These are phyloP conservation scores for Lachancea waltii DNA, from an alignment of 805 yeast species.

Conservation along the genomic window DNA sequence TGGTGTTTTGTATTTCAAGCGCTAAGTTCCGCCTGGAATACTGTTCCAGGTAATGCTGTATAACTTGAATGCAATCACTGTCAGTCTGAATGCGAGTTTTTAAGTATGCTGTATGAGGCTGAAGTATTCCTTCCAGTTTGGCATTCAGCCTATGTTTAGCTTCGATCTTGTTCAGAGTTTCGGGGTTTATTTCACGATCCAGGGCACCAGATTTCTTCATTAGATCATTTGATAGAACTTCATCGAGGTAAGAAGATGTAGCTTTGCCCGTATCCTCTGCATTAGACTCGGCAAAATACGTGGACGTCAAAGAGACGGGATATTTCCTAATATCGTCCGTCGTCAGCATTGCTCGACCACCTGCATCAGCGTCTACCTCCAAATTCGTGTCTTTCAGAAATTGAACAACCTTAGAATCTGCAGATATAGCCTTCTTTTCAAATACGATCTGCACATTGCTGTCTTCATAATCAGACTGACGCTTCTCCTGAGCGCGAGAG, in stretches of 20 bases:
- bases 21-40: constrained; percentile 14
- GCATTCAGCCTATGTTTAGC: constrained; percentile 20
- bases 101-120: constrained; percentile 17
- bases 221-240: not conserved
- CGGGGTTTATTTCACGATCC: not conserved
- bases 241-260: not conserved
- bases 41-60: constrained; percentile 11
- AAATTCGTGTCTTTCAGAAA: constrained; percentile 14
- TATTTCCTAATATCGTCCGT: constrained; percentile 23
- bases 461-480: not conserved
- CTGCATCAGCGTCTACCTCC: constrained; percentile 5
- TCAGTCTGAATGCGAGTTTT: constrained; percentile 17
- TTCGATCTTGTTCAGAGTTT: constrained; percentile 14
- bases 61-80: constrained; percentile 18
- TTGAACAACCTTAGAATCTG: constrained; percentile 14
- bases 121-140: constrained; percentile 19
- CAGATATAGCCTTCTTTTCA: constrained; percentile 14
- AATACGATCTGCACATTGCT: constrained; percentile 18
- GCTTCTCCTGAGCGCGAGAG: not conserved
- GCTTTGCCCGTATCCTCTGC: not conserved
- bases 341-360: constrained; percentile 16
- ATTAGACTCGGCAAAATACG: constrained; percentile 9
- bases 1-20: constrained; percentile 12
- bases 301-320: constrained; percentile 21
- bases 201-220: not conserved